Base-by-base conservation (phyloP, 2,329 filamentous ascomycete genomes). In the Colletotrichum lupini region DNA sequence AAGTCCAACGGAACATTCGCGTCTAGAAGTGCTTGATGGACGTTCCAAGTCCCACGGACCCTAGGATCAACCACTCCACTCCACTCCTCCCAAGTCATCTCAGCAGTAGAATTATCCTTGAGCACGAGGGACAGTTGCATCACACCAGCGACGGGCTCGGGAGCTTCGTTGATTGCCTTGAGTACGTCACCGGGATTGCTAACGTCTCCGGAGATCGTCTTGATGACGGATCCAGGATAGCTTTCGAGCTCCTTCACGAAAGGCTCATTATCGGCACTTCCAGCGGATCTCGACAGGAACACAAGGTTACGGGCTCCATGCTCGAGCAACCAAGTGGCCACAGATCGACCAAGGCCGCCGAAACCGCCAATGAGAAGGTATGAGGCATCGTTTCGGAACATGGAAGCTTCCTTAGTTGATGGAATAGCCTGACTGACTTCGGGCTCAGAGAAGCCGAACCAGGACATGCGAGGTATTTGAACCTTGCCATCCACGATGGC, bases 11-110 rank as follows among this genome's bases (percentile, higher is more conserved):
- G 79, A 0, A 52, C 22, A 5, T 75, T 55, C 2, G 66, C 56
- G 0, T 76, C 73, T 8, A 71, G 32, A 2, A 82, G 75, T 14
- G 77, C 73, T 12, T 81, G 66, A 65, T 85, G 81, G 0, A 86
- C 74, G 67, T 86, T 86, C 80, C 80, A 83, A 1, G 83, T 82
- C 3, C 84, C 85, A 3, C 76, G 52, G 9, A 84, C 80, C 68
- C 86, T 85, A 7, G 84, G 82, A 9, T 72, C 68, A 5, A 80
- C 72, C 7, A 77, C 78, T 1, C 72, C 75, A 5, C 76, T 75
- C 81, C 81, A 86, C 30, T 83, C 77, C 0, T 80, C 75, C 46
- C 77, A 76, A 0, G 75, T 81, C 82, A 86, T 85, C 5, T 80
- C 77, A 11, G 76, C 72, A 55, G 67, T 70, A 4, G 61, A 65